These are phyloP conservation scores for Melanopsichium pennsylvanicum DNA, from an alignment of 1,284 basidiomycete genomes.

Conservation along the genomic window DNA sequence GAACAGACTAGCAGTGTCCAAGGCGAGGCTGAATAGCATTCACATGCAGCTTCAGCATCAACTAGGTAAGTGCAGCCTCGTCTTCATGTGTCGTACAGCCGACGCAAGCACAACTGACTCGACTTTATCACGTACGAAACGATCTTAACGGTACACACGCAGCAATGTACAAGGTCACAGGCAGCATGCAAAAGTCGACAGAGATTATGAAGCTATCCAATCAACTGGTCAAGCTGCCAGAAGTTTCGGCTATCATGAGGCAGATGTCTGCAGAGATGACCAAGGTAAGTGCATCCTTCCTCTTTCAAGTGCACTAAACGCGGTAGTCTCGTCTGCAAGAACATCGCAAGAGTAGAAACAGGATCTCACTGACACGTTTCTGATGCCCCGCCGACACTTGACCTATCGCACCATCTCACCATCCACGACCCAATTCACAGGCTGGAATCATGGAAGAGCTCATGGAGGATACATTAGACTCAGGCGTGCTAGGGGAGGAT, in stretches of 20 bases:
- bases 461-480: constrained; percentile 68
- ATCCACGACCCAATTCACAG: constrained; percentile 4
- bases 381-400: no score
- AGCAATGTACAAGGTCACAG: constrained; percentile 98
- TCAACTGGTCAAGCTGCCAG: constrained; percentile 86
- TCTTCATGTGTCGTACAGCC: no score
- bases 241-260: constrained; percentile 90
- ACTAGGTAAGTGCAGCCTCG: constrained; percentile 73
- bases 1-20: constrained; percentile 87
- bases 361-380: no score
- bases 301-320: no score
- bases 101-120: no score
- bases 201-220: constrained; percentile 99
- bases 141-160: no score
- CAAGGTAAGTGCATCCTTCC: constrained; percentile 70
- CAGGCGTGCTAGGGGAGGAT: constrained; percentile 70
- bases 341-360: no score
- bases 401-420: no score
- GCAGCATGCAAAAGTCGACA: constrained; percentile 92
- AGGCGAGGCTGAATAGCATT: constrained; percentile 91
- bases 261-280: constrained; percentile 99
- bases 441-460: constrained; percentile 68
- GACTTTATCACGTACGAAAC: no score
- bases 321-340: no score
- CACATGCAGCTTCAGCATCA: constrained; percentile 90